Evolutionary conservation across 169 alveolate genomes (phyloP).

Genomic region (Babesia gibsoni): DNA sequence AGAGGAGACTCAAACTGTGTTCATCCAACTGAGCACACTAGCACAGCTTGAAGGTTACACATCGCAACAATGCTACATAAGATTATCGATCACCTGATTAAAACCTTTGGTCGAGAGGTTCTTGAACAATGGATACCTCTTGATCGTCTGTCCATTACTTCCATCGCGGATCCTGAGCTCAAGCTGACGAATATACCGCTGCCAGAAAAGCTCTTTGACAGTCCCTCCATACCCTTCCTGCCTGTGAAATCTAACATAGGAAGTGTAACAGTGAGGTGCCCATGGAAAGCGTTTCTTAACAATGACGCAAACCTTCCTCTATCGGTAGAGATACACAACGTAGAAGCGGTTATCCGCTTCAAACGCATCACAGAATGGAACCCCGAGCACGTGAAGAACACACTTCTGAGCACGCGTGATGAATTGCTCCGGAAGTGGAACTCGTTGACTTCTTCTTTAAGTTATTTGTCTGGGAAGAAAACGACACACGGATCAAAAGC

Average conservation of each 20-base stretch:
- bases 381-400: background rate
- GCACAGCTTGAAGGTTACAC: background rate
- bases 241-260: conserved; percentile 77
- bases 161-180: conserved; percentile 75
- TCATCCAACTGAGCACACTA: background rate
- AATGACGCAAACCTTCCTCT: conserved; percentile 43
- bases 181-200: conserved; percentile 76
- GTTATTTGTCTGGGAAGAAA: conserved; percentile 15
- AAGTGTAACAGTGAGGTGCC: conserved; percentile 69
- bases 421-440: conserved; percentile 29
- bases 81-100: conserved; percentile 68
- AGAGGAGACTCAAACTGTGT: background rate
- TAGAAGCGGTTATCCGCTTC: conserved; percentile 60
- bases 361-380: conserved; percentile 40
- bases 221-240: conserved; percentile 76
- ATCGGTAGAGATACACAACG: conserved; percentile 66
- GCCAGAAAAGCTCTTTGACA: conserved; percentile 77
- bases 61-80: conserved; percentile 57
- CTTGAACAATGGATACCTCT: conserved; percentile 77
- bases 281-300: conserved; percentile 68
- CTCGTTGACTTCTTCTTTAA: conserved; percentile 11
- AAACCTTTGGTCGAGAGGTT: conserved; percentile 71
- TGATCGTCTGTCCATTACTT: conserved; percentile 69
- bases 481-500: conserved; percentile 10
- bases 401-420: background rate